A percentile compares a stretch with the other conserved stretches of the same genome.
These are phyloP conservation scores for Pleurotus tuoliensis DNA, from an alignment of 768 basidiomycete genomes.

Conservation along the genomic window DNA sequence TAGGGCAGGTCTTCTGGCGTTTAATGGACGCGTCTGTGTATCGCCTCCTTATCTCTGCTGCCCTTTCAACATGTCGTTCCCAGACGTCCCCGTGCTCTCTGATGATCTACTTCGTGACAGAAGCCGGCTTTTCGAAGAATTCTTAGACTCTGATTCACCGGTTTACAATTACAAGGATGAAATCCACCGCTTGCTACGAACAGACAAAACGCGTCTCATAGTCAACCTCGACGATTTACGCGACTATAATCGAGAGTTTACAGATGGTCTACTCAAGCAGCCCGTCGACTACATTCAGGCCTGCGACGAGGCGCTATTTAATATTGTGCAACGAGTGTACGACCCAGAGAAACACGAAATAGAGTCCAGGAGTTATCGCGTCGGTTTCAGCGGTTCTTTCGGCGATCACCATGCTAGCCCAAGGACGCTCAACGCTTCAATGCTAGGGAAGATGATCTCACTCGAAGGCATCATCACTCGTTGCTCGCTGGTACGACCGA, in stretches of 20 bases:
- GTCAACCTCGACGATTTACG: conserved; percentile 96
- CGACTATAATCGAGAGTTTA: conserved; percentile 84
- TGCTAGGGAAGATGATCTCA: conserved; percentile 95
- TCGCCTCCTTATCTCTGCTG: conserved; percentile 8
- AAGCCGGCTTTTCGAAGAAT: conserved; percentile 78
- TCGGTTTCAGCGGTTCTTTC: conserved; percentile 94
- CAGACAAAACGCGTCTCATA: conserved; percentile 82
- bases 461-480: conserved; percentile 97
- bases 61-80: conserved; percentile 31
- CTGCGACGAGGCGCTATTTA: conserved; percentile 79
- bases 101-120: conserved; percentile 74
- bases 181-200: conserved; percentile 77
- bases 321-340: conserved; percentile 68
- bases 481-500: conserved; percentile 96
- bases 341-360: conserved; percentile 82
- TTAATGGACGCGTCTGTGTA: conserved; percentile 10
- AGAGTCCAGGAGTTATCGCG: conserved; percentile 73
- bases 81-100: conserved; percentile 60
- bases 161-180: conserved; percentile 83
- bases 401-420: conserved; percentile 98
- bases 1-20: conserved; percentile 14
- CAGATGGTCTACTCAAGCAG: conserved; percentile 84
- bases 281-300: conserved; percentile 87
- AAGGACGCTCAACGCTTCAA: conserved; percentile 79
- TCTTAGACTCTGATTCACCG: conserved; percentile 64